Base-by-base conservation (phyloP, 495 filamentous ascomycete species). In the Penicillium crystallinum region DNA sequence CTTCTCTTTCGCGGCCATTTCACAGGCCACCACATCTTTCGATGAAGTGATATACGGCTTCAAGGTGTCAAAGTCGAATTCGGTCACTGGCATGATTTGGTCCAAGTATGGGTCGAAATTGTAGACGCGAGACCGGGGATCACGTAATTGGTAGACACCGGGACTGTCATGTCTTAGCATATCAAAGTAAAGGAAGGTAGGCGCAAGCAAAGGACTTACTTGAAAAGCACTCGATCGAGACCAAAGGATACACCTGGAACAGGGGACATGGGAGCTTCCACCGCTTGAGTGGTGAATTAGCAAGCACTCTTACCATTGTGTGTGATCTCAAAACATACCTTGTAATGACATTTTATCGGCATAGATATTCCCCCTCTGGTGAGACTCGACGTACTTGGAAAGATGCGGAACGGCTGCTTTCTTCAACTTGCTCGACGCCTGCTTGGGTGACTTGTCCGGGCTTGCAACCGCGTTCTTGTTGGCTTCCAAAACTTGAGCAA, bases 101-200 rank as follows among this genome's bases (percentile, higher is more conserved):
- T 89, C 82, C 21, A 97, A 79, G 63, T 96, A 96, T 1, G 93
- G 93, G 61, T 97, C 91, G 62, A 97, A 97, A 64, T 97, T 97
- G 75, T 79, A 97, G 34, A 96, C 89, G 10, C 83, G 79, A 31
- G 95, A 91, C 45, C 89, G 79, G 19, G 88, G 87, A 62, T 97
- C 95, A 61, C 92, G 90, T 25, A 99, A 81, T 29, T 88, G 83
- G 63, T 96, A 96, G 25, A 96, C 86, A 17, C 93, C 92, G 4
- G 91, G 89, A 66, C 79, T 84, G 35, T 36, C 15, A 33, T 8
- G 15, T 23, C 23, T 57, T 62, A 60, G 57, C 40, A 53, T 21
- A 55, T 23, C 23, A 36, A 38, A 8, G 7, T 30, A 15, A 15
- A 15, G 15, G 11, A 17, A 17, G 23, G 8, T 31, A 31, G 12